Evolutionary conservation across 176 grass and related monocot species (phyloP), one percentile per base, ranked within the genome.

Genomic region (Phoenix roebelenii): DNA sequence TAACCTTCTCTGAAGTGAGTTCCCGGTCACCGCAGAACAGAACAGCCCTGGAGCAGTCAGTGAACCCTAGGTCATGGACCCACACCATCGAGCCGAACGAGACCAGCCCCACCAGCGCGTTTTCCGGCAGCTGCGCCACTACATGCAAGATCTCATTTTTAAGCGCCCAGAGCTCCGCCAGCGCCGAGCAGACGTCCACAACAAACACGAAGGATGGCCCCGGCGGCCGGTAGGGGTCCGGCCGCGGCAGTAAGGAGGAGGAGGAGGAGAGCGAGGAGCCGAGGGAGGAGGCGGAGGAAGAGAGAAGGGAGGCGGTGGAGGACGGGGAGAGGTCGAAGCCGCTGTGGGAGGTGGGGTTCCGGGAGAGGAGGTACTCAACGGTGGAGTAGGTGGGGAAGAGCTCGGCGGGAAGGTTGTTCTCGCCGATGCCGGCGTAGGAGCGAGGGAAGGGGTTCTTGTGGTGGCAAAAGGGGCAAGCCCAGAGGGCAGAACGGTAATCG

Each of bases 361-460:
- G 24, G 16, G 87, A 70, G 7, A 85, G 75, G 18, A 76, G 23
- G 67, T 98, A 98, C 81, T 98, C 93, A 18, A 98, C 88, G 63
- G 84, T 83, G 73, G 81, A 87, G 65, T 98, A 86, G n/a, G 88
- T 93, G 49, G 94, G 93, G 82, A 98, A 98, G 16, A 98, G 84
- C 79, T 98, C 94, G 16, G 94, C 94, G 0, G 94, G 93, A 32
- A 98, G 85, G 35, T 83, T 84, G 48, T 82, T 71, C 49, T 82
- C 79, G 5, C 83, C 88, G 55, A 86, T 81, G 17, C 78, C 76
- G 26, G 85, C 72, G 54, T 30, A 83, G 23, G 69, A 59, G 51
- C 84, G 82, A 16, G 76, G 82, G 66, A 89, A 98, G 51, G 76
- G 76, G 59, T 92, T 93, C 58, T 69, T 70, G 16, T 80, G 63